Conservation (phyloP, 352 stramenopile genomes). For the Saprolegnia diclina region DNA sequence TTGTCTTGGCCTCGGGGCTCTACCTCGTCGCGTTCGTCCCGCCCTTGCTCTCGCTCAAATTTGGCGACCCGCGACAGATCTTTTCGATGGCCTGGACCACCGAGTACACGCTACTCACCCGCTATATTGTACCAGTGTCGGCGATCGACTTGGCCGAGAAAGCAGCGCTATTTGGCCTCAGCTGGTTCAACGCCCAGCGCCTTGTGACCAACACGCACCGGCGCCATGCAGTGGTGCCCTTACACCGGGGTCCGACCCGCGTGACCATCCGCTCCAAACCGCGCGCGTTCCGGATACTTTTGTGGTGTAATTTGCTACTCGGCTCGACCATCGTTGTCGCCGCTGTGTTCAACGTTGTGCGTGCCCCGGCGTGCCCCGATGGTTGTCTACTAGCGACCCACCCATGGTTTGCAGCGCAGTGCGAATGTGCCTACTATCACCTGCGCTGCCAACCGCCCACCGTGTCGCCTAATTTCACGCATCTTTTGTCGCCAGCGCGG, state of each 20-base stretch:
- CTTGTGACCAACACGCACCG: not conserved
- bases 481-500: not conserved
- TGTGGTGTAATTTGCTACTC: not conserved
- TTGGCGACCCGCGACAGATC: not conserved
- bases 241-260: not conserved
- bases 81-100: constrained; percentile 4
- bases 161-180: not conserved
- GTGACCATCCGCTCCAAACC: not conserved
- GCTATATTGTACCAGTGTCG: not conserved
- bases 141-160: not conserved
- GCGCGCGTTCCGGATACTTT: not conserved
- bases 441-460: not conserved
- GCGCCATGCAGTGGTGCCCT: not conserved
- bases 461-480: too few species aligned
- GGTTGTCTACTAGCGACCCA: constrained; percentile 2
- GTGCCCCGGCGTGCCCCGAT: not conserved
- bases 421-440: not conserved
- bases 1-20: not conserved
- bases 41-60: constrained; percentile 7
- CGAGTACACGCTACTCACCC: not conserved
- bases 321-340: not conserved
- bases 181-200: constrained; percentile 3
- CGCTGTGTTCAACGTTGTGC: not conserved
- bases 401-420: not conserved
- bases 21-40: not conserved